These are phyloP conservation scores for Microbotryum saponariae DNA, from an alignment of 1,284 basidiomycete species.

Conservation along the genomic window DNA sequence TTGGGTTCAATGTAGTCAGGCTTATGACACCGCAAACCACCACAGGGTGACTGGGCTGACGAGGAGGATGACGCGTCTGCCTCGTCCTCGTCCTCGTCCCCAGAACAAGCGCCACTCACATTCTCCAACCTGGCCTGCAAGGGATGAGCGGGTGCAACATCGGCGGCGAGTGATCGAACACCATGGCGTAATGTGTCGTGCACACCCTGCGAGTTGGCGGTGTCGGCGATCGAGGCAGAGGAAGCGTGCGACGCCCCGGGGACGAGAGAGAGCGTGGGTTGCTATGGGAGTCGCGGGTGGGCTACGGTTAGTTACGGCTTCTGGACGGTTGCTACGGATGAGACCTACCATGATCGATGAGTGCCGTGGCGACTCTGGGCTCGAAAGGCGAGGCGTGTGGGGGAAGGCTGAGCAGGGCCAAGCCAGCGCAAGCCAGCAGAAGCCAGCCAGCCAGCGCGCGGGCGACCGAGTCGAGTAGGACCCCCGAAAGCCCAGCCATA, in stretches of 20 bases:
- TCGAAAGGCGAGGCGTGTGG: not conserved
- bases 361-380: not conserved
- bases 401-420: too few relatives aligned
- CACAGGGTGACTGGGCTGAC: not conserved
- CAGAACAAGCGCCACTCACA: conserved; percentile 42
- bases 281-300: conserved; percentile 42
- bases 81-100: too few relatives aligned
- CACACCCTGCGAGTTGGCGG: conserved; percentile 61
- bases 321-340: too few relatives aligned
- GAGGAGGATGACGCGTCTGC: not conserved
- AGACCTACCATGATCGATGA: not conserved
- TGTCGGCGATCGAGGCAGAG: conserved; percentile 61
- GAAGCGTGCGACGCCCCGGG: conserved; percentile 46
- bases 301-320: not conserved
- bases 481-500: too few relatives aligned
- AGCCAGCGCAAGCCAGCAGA: not conserved
- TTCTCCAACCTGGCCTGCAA: conserved; percentile 60
- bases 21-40: not conserved
- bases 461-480: too few relatives aligned
- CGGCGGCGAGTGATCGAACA: conserved; percentile 61
- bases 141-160: conserved; percentile 53
- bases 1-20: not conserved
- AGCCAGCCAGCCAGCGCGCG: too few relatives aligned
- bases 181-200: conserved; percentile 73
- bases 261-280: conserved; percentile 59